Conservation (phyloP, 257 asterid species). For the Apocynum venetum region DNA sequence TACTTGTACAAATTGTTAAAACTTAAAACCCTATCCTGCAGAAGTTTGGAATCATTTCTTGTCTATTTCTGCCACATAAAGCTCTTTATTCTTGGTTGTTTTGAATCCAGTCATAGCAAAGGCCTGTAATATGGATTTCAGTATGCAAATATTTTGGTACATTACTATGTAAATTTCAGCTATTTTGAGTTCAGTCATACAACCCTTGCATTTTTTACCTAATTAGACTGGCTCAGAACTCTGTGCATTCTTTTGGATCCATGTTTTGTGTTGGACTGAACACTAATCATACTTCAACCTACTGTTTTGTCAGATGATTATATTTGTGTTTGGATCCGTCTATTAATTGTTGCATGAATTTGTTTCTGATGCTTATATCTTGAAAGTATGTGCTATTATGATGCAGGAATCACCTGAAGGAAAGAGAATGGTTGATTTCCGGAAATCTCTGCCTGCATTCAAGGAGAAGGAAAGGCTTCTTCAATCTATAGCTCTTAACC, state of each 20-base stretch:
- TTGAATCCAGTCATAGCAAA: background rate
- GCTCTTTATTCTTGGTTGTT: background rate
- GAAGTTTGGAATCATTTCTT: background rate
- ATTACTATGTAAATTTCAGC: background rate
- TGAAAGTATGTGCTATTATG: conserved; percentile 16
- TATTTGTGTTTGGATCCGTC: background rate
- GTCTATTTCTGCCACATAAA: background rate
- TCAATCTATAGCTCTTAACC: conserved; percentile 90
- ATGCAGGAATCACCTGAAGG: conserved; percentile 95
- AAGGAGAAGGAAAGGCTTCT: conserved; percentile 93
- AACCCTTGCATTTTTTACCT: background rate
- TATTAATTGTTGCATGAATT: background rate
- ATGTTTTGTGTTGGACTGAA: background rate
- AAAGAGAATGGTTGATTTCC: conserved; percentile 69
- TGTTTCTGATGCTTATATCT: background rate
- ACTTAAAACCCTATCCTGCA: background rate
- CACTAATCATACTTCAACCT: background rate
- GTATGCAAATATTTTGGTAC: background rate
- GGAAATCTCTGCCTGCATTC: conserved; percentile 88
- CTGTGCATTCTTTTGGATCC: background rate
- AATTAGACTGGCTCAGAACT: background rate
- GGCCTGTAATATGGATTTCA: background rate
- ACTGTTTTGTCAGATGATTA: background rate
- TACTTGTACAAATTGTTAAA: background rate
- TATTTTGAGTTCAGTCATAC: background rate